Conservation (phyloP, 2,329 filamentous ascomycete species). For the Ilyonectria mors-panacis region DNA sequence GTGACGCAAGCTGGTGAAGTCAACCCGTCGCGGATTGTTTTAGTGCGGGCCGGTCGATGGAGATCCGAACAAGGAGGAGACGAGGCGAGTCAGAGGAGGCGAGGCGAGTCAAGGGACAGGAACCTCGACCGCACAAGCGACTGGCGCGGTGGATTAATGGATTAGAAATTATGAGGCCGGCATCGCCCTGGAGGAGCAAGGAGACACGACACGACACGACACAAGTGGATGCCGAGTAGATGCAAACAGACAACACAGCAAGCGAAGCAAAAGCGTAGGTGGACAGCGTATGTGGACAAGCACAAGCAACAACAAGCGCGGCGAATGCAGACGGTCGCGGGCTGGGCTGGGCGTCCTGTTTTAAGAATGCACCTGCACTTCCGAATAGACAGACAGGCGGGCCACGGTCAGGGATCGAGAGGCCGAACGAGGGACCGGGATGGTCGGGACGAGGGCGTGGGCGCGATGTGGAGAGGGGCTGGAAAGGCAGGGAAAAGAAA, state of each 20-base stretch:
- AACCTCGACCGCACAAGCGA: conserved; percentile 23
- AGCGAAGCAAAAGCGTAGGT: conserved; percentile 27
- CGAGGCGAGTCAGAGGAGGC: not conserved
- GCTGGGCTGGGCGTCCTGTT: conserved; percentile 16
- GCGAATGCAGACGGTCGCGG: conserved; percentile 12
- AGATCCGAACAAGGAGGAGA: conserved; percentile 26
- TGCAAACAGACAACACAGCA: conserved; percentile 35
- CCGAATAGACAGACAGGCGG: conserved; percentile 10
- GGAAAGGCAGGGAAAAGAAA: conserved; percentile 22
- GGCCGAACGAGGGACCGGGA: conserved; percentile 15
- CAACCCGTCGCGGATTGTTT: conserved; percentile 43
- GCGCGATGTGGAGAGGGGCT: conserved; percentile 11
- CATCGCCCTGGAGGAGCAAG: conserved; percentile 38
- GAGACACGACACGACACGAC: conserved; percentile 40
- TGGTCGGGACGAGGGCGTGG: conserved; percentile 21
- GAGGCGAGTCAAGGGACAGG: not conserved
- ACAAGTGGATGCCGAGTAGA: conserved; percentile 35
- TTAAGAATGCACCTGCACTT: conserved; percentile 25
- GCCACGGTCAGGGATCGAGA: conserved; percentile 22
- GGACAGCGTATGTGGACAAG: conserved; percentile 36
- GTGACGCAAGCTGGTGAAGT: conserved; percentile 34
- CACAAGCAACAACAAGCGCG: conserved; percentile 19
- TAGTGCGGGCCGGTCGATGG: conserved; percentile 31
- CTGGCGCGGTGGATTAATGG: conserved; percentile 45
- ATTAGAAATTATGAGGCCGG: conserved; percentile 51